Evolutionary conservation across 2,329 filamentous ascomycete species (phyloP), one percentile per base, ranked within the genome.

Genomic region (Trichoderma aggressivum): DNA sequence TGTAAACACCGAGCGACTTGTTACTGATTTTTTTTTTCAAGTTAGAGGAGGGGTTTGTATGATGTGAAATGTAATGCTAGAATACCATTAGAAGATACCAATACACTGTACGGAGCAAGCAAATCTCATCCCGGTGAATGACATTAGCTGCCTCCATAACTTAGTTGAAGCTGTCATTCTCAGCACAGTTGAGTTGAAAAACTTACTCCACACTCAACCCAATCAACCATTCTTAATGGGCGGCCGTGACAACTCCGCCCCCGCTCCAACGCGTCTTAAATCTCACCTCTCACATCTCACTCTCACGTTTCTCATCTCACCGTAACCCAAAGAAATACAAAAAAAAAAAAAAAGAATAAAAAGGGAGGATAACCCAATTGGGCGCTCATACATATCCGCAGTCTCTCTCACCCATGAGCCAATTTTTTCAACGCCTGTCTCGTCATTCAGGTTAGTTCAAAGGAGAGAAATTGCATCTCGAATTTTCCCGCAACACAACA

Each of bases 221-320:
- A 66, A 66, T 28, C 50, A 58, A 58, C 39, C 11, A 6, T 43
- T 39, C 36, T 39, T 5, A 43, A 43, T 43, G 26, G 18, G 39
- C 36, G 36, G 26, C n/a, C n/a, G 14, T 14, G 16, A 30, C n/a
- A 30, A 53, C 21, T 16, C 43, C 26, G 21, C 65, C 65, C 65
- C 65, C 65, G 56, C 65, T 12, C 28, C 65, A 32, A 26, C 16
- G 12, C 7, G n/a, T 50, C 59, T 69, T 69, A 69, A 69, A 69
- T 69, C 66, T 69, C 66, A 69, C 66, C 32, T 65, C 50, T 56
- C 50, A 39, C 32, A 28, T 66, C 63, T 66, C 63, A 66, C 63
- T 21, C 32, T 39, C 53, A 58, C 28, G 32, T 16, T 32, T 12
- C n/a, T 34, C 56, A 32, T 63, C 61, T 63, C 26, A 63, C 61